Percentiles rank a stretch among this genome's conserved stretches.
Conservation (phyloP, 495 filamentous ascomycete genomes). For the Penicillium longicatenatum region DNA sequence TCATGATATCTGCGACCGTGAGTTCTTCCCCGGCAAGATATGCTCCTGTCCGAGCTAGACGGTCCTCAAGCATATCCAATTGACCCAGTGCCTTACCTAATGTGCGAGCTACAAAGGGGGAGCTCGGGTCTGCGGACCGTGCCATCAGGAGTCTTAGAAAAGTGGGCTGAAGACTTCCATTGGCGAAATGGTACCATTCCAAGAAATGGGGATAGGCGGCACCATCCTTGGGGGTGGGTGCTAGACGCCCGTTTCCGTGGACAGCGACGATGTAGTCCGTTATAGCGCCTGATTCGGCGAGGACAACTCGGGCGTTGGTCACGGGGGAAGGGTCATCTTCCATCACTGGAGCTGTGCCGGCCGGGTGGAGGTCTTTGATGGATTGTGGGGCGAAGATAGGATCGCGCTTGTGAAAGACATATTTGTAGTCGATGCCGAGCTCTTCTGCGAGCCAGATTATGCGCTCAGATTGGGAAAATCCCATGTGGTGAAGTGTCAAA, state of each 20-base stretch:
- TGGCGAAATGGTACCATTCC: slow-evolving; percentile 63
- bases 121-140: slow-evolving; percentile 10
- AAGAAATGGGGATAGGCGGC: slow-evolving; percentile 56
- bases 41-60: slow-evolving; percentile 41
- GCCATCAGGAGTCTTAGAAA: slow-evolving; percentile 30
- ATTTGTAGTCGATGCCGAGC: slow-evolving; percentile 53
- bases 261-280: slow-evolving; percentile 58
- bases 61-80: slow-evolving; percentile 43
- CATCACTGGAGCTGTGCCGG: slow-evolving; percentile 58
- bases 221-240: slow-evolving; percentile 38
- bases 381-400: slow-evolving; percentile 56
- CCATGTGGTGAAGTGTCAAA: slow-evolving; percentile 60
- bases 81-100: slow-evolving; percentile 19
- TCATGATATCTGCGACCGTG: slow-evolving; percentile 65
- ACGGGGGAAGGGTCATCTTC: slow-evolving; percentile 46
- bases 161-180: slow-evolving; percentile 53
- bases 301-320: slow-evolving; percentile 28
- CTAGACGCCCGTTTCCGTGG: slow-evolving; percentile 49
- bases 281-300: slow-evolving; percentile 58
- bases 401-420: slow-evolving; percentile 51
- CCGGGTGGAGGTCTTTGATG: slow-evolving; percentile 51
- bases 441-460: slow-evolving; percentile 66
- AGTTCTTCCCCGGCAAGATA: slow-evolving; percentile 63
- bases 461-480: slow-evolving; percentile 60
- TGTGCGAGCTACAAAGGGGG: slow-evolving; percentile 11